A percentile compares a stretch with the other conserved stretches of the same genome.
Evolutionary conservation across 352 stramenopile species (phyloP).

Genomic region (Thalassiosira livingstoniorum): DNA sequence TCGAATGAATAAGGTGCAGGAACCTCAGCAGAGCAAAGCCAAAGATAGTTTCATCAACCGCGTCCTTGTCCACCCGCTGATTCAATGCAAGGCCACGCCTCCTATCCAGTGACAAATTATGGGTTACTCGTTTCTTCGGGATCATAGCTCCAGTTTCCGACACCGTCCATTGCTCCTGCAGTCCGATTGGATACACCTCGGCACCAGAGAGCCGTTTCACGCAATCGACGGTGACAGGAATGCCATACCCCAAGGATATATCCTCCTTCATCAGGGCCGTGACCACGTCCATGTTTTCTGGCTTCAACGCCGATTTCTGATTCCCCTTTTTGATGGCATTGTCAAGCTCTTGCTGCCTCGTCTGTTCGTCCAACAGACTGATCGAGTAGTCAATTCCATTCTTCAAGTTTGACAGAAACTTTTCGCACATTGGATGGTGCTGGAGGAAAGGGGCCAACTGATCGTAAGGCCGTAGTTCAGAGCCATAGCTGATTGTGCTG

Average conservation of each 20-base stretch:
- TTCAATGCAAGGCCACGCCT: conserved; percentile 11
- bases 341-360: neutral
- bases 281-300: neutral
- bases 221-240: neutral
- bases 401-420: neutral
- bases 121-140: conserved; percentile 26
- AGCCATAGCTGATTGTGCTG: neutral
- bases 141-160: conserved; percentile 12
- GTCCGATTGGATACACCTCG: neutral
- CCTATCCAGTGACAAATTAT: conserved; percentile 14
- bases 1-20: neutral
- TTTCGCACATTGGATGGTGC: neutral
- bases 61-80: conserved; percentile 1
- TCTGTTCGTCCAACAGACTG: neutral
- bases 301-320: neutral
- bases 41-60: neutral
- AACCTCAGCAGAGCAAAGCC: neutral
- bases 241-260: neutral
- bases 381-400: neutral
- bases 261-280: neutral
- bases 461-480: neutral
- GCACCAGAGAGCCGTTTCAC: neutral
- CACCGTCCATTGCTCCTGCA: neutral
- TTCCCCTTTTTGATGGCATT: neutral
- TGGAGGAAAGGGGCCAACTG: neutral